Percentiles rank a stretch among this genome's conserved stretches.
Evolutionary conservation across 2,329 filamentous ascomycete species (phyloP).

Genomic region (Ophiostoma ulmi): DNA sequence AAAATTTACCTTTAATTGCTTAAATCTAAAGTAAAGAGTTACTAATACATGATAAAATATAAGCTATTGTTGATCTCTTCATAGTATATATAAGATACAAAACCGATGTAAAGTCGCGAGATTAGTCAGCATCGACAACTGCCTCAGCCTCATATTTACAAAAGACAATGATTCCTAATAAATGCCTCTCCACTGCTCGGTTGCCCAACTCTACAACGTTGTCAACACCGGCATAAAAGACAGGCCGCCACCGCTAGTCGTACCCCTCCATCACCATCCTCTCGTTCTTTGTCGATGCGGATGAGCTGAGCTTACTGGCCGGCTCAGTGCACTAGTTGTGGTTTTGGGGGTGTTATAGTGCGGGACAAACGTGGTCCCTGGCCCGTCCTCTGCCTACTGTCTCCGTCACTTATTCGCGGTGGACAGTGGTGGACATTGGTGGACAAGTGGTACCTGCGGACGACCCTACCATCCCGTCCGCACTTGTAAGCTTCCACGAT

Average conservation of each 20-base stretch:
- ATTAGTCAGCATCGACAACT: background rate
- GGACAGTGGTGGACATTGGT: background rate
- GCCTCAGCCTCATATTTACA: background rate
- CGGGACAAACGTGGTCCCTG: constrained; percentile 11
- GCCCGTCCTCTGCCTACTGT: constrained; percentile 5
- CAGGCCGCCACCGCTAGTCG: constrained; percentile 6
- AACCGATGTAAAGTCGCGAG: background rate
- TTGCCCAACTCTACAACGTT: background rate
- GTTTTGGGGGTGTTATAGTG: background rate
- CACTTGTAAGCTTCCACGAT: background rate
- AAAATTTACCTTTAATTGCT: too few relatives aligned
- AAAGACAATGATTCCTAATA: background rate
- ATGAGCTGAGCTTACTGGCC: background rate
- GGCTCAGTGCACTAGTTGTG: background rate
- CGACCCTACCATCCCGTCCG: background rate
- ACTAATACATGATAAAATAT: too few relatives aligned
- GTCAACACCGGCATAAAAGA: background rate
- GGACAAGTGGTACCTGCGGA: constrained; percentile 6
- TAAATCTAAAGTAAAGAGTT: too few relatives aligned
- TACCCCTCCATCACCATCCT: background rate
- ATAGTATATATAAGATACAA: too few relatives aligned
- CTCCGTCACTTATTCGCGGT: background rate
- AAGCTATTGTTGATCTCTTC: too few relatives aligned
- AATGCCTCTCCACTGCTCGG: background rate
- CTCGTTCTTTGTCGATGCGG: background rate